Percentiles rank a stretch among this genome's conserved stretches.
Evolutionary conservation across 179 eudicot genomes (phyloP).

Genomic region (Sideroxylon spinosum): DNA sequence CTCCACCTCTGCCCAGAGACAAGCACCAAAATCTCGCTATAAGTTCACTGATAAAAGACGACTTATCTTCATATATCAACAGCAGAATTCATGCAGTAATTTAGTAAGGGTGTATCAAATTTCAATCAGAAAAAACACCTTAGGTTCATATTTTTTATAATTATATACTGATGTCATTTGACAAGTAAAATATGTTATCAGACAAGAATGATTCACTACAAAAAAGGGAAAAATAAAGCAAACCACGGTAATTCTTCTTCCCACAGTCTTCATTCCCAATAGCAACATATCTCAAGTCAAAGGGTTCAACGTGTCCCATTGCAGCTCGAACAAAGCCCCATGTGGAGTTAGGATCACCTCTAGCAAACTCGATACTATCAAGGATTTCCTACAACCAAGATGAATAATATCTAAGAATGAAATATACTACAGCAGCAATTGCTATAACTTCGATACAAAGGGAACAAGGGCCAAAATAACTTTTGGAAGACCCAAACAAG

Average conservation of each 20-base stretch:
- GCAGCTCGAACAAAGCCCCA: constrained; percentile 94
- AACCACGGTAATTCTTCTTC: constrained; percentile 69
- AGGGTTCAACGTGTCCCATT: constrained; percentile 94
- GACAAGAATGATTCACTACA: not conserved
- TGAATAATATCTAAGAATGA: not conserved
- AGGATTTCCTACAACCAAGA: constrained; percentile 63
- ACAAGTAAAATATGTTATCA: not conserved
- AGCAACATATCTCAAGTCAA: constrained; percentile 81
- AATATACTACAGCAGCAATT: not conserved
- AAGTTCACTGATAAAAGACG: too few species aligned
- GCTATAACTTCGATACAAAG: not conserved
- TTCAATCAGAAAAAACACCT: not conserved
- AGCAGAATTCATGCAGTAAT: not conserved
- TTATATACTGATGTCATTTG: not conserved
- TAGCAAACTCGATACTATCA: constrained; percentile 89
- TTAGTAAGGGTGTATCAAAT: not conserved
- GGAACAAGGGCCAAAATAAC: too few species aligned
- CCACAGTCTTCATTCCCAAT: constrained; percentile 90
- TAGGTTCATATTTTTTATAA: not conserved
- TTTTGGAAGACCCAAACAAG: not conserved
- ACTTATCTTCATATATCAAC: not conserved
- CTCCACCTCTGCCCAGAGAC: too few species aligned
- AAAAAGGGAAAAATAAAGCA: not conserved
- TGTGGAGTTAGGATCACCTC: constrained; percentile 62
- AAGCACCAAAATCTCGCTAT: too few species aligned